Evolutionary conservation across 176 grass and related monocot species (phyloP).

Genomic region (Bonia amplexicaulis): DNA sequence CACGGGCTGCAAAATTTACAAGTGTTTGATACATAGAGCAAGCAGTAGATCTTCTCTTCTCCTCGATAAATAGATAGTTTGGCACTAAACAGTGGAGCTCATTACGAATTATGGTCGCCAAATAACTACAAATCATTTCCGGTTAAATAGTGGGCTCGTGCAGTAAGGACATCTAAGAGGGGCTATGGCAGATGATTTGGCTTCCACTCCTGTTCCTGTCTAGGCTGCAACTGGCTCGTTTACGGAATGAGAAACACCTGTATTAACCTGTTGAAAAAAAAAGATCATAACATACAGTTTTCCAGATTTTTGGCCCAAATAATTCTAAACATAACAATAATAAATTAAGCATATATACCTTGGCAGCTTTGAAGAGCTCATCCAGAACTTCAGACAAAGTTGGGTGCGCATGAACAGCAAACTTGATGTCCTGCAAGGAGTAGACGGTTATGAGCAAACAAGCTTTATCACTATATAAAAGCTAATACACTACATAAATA

Average conservation of each 20-base stretch:
- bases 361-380: constrained; percentile 77
- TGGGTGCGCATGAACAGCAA: constrained; percentile 77
- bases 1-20: constrained; percentile 28
- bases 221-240: constrained; percentile 62
- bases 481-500: background rate
- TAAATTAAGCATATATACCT: constrained; percentile 41
- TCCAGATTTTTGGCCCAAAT: background rate
- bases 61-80: background rate
- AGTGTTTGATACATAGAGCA: background rate
- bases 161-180: constrained; percentile 2
- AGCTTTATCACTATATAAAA: background rate
- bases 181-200: constrained; percentile 3
- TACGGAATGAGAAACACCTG: constrained; percentile 36
- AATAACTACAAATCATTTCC: background rate
- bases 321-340: background rate
- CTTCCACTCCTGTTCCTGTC: background rate
- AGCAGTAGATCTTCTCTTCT: background rate
- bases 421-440: constrained; percentile 57
- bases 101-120: background rate
- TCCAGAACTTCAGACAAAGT: constrained; percentile 83
- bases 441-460: background rate
- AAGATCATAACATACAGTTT: background rate
- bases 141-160: background rate
- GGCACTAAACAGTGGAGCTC: background rate
- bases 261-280: constrained; percentile 40